Percentiles rank a stretch among this genome's conserved stretches.
Conservation (phyloP, 345 rosid species). For the Ailanthus altissimus region DNA sequence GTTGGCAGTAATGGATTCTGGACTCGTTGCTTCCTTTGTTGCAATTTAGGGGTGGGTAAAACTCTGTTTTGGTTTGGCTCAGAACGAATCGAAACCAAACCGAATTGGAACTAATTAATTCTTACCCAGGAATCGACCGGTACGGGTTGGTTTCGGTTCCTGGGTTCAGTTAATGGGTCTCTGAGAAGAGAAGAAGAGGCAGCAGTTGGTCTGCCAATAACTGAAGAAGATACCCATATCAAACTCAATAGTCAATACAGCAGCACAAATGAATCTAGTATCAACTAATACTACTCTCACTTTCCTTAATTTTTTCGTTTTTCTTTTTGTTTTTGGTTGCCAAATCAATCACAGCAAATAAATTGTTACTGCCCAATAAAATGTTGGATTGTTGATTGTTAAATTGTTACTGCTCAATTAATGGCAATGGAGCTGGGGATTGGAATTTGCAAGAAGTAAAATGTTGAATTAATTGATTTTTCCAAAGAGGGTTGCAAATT, state of each 20-base stretch:
- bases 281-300: constrained; percentile 40
- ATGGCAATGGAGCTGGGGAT: too few species aligned
- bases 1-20: not conserved
- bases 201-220: constrained; percentile 47
- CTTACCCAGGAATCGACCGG: too few species aligned
- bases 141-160: too few species aligned
- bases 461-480: not conserved
- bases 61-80: too few species aligned
- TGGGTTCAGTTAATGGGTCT: constrained; percentile 39
- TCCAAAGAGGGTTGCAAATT: not conserved
- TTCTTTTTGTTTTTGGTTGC: not conserved
- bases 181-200: constrained; percentile 37
- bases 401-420: not conserved
- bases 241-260: constrained; percentile 31
- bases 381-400: not conserved
- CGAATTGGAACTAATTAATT: too few species aligned
- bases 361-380: not conserved
- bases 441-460: not conserved
- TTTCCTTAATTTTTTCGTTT: constrained; percentile 12
- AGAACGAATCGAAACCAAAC: too few species aligned
- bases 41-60: too few species aligned
- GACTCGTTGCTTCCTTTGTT: too few species aligned
- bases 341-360: not conserved
- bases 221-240: constrained; percentile 28
- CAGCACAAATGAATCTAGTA: constrained; percentile 19